phyloP scores from a whole-genome alignment of 139 green algal species.

The Desmodesmus armatus region DNA sequence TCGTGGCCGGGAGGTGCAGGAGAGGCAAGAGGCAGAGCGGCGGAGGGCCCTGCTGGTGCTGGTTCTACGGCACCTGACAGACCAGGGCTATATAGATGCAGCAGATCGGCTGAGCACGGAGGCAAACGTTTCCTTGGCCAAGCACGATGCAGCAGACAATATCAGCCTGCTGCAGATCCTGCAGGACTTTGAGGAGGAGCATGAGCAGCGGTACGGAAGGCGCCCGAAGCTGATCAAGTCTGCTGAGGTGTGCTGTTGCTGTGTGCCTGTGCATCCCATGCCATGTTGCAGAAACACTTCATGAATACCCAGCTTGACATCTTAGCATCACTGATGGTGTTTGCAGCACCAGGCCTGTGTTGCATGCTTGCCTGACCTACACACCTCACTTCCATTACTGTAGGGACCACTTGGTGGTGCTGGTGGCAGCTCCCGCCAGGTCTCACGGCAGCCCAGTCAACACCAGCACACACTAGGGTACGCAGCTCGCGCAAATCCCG shows the following conservation, averaged over 20 bases:
- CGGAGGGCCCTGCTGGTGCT: conserved; percentile 64
- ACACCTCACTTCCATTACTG: too few species aligned
- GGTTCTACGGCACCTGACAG: conserved; percentile 66
- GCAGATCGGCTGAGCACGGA: conserved; percentile 67
- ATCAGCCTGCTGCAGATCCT: conserved; percentile 70
- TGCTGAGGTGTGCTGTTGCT: not conserved
- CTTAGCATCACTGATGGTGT: not conserved
- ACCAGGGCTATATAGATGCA: conserved; percentile 63
- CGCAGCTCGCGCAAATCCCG: too few species aligned
- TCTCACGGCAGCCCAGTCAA: too few species aligned
- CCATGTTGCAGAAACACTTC: not conserved
- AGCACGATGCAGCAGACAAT: conserved; percentile 80
- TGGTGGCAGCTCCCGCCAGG: too few species aligned
- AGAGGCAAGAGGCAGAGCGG: conserved; percentile 46
- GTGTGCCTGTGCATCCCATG: not conserved
- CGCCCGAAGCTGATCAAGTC: conserved; percentile 66
- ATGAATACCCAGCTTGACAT: not conserved
- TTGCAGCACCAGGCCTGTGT: not conserved
- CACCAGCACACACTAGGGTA: too few species aligned
- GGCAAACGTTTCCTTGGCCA: conserved; percentile 59
- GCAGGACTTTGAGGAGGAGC: conserved; percentile 73
- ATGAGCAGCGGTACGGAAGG: conserved; percentile 70
- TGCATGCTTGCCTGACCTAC: not conserved
- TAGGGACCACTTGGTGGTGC: too few species aligned
- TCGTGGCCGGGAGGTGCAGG: conserved; percentile 4